Percentiles rank a stretch among this genome's conserved stretches.
These are phyloP conservation scores for Penicillium sp. DNA, from an alignment of 2,329 filamentous ascomycete species.

Conservation along the genomic window DNA sequence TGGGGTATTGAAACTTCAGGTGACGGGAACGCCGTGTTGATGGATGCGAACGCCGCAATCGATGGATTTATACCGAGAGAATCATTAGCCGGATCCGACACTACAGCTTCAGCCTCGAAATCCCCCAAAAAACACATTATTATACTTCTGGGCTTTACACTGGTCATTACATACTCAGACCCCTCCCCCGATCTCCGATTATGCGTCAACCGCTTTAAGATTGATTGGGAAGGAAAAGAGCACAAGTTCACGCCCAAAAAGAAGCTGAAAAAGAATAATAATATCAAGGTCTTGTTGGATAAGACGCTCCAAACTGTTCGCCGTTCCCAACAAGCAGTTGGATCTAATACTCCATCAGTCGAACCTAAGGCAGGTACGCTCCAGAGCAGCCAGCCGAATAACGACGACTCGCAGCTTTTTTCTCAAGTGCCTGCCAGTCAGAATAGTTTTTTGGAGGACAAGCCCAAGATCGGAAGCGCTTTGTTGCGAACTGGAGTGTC, in stretches of 20 bases:
- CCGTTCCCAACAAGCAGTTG: neutral
- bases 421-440: slow-evolving; percentile 15
- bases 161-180: slow-evolving; percentile 37
- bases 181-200: slow-evolving; percentile 29
- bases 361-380: neutral
- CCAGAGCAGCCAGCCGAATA: neutral
- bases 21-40: slow-evolving; percentile 31
- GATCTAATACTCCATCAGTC: neutral
- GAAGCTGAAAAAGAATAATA: slow-evolving; percentile 21
- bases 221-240: slow-evolving; percentile 26
- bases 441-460: neutral
- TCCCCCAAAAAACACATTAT: slow-evolving; percentile 33
- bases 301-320: slow-evolving; percentile 15
- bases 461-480: neutral
- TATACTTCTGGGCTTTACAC: slow-evolving; percentile 38
- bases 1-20: slow-evolving; percentile 28
- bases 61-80: slow-evolving; percentile 35
- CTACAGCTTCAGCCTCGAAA: slow-evolving; percentile 17
- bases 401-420: slow-evolving; percentile 12
- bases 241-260: slow-evolving; percentile 21
- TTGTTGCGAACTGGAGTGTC: slow-evolving; percentile 1
- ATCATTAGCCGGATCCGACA: slow-evolving; percentile 28
- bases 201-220: slow-evolving; percentile 28
- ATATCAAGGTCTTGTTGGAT: slow-evolving; percentile 23
- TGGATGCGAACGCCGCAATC: slow-evolving; percentile 41